These are phyloP conservation scores for Coniochaeta prunicola DNA, from an alignment of 2,329 filamentous ascomycete species.

Conservation along the genomic window DNA sequence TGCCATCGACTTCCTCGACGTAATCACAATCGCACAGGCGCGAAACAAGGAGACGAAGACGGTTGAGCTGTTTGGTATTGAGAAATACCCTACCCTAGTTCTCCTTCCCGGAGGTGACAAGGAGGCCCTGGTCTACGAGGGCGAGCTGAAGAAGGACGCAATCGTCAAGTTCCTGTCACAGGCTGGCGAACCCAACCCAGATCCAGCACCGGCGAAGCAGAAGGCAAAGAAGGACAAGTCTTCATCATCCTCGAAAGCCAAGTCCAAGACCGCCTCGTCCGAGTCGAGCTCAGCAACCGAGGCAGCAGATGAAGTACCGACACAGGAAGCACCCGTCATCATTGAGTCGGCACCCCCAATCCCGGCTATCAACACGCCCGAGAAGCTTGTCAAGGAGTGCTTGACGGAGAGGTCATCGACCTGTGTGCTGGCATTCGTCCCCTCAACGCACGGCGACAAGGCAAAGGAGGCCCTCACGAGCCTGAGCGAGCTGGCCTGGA, in stretches of 20 bases:
- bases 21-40: constrained; percentile 73
- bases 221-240: constrained; percentile 40
- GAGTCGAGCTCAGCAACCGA: constrained; percentile 28
- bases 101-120: constrained; percentile 66
- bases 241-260: constrained; percentile 11
- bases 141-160: constrained; percentile 76
- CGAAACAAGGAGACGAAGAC: constrained; percentile 70
- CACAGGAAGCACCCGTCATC: constrained; percentile 35
- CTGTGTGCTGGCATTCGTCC: constrained; percentile 72
- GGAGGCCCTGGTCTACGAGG: constrained; percentile 66
- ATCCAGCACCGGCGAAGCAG: constrained; percentile 51
- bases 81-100: constrained; percentile 72
- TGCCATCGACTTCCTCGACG: constrained; percentile 83
- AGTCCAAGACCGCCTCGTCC: constrained; percentile 8
- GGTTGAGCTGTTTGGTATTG: constrained; percentile 67
- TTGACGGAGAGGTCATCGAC: constrained; percentile 69
- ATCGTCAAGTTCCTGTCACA: constrained; percentile 80
- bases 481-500: constrained; percentile 68
- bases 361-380: constrained; percentile 53
- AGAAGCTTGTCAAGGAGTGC: constrained; percentile 63
- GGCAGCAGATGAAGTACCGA: constrained; percentile 27
- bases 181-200: constrained; percentile 70
- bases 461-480: constrained; percentile 52
- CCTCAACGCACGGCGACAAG: constrained; percentile 41
- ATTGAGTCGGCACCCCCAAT: constrained; percentile 56